Base-by-base conservation (phyloP, 768 basidiomycete genomes). In the Lyophyllum shimeji region DNA sequence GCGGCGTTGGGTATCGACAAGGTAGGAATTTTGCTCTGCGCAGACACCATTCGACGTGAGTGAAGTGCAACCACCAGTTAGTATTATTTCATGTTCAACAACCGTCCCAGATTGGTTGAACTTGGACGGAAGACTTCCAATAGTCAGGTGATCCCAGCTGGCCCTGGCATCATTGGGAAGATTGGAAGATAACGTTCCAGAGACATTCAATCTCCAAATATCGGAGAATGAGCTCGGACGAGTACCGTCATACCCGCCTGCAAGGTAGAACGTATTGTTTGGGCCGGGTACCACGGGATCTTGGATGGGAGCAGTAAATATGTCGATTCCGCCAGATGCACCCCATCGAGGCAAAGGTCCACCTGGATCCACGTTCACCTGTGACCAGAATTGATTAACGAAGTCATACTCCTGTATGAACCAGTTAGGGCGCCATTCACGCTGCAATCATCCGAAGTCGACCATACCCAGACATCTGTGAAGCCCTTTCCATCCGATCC, bases 161-260 rank as follows among this genome's bases (percentile, higher is more conserved):
- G 78, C 90, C 17, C 62, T 62, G 0, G 82, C 73, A 48, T 67
- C 57, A 49, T 80, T 69, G 2, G 80, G 80, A 29, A 84, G 66
- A 66, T 93, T 93, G 17, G 88, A 81, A 2, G 90, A 85, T 15
- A 93, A 73, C 0, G 84, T 81, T 24, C 91, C 91, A 11, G 86
- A 81, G 13, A 93, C 71, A 55, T 82, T 73, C 42, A 93, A 71
- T 60, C 79, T 77, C 89, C 89, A 93, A 18, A 90, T 75, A 50
- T 92, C 83, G 20, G 86, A 82, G 31, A 90, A 70, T 33, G 82
- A 71, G 56, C 70, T 75, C 29, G 71, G 60, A 2, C 66, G 69
- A 15, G 60, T 70, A 9, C 78, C 81, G 58, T 87, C 73, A 24
- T 76, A 79, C 7, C 91, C 91, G n/a, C 91, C 91, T 7, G 81